Conservation (phyloP, 148 eudicot species). For the Euryodendron excelsum region DNA sequence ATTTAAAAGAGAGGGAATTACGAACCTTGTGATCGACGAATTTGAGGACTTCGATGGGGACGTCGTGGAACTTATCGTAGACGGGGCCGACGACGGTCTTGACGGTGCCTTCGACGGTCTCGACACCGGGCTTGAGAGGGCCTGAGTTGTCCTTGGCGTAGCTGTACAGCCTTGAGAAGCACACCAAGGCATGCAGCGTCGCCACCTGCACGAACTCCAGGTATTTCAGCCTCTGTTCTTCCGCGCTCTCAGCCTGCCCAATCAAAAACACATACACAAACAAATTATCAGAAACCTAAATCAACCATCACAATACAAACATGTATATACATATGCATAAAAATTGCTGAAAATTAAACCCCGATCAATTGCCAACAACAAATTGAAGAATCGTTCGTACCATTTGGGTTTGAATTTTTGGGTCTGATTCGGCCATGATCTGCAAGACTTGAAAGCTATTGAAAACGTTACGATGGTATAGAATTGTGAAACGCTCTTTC, state of each 20-base stretch:
- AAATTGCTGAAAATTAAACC: background rate
- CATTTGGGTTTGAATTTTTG: background rate
- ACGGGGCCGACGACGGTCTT: slow-evolving; percentile 92
- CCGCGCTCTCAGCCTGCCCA: slow-evolving; percentile 38
- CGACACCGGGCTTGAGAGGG: slow-evolving; percentile 80
- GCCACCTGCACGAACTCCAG: slow-evolving; percentile 74
- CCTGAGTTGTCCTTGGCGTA: slow-evolving; percentile 92
- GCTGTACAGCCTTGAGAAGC: slow-evolving; percentile 60
- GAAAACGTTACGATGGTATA: background rate
- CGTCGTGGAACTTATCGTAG: slow-evolving; percentile 67
- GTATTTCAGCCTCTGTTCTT: slow-evolving; percentile 68
- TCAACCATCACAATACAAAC: background rate
- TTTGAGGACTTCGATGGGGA: slow-evolving; percentile 78
- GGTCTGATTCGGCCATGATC: slow-evolving; percentile 2
- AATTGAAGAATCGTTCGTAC: background rate
- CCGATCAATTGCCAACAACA: background rate
- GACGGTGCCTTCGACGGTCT: slow-evolving; percentile 86
- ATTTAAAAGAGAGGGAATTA: background rate
- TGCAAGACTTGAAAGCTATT: background rate
- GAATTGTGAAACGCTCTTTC: too few species aligned
- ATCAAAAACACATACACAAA: background rate
- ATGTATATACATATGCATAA: background rate
- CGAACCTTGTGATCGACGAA: slow-evolving; percentile 89
- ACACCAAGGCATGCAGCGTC: slow-evolving; percentile 55
- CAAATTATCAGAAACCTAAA: background rate